These are phyloP conservation scores for Corylus americana DNA, from an alignment of 306 rosid genomes.

Conservation along the genomic window DNA sequence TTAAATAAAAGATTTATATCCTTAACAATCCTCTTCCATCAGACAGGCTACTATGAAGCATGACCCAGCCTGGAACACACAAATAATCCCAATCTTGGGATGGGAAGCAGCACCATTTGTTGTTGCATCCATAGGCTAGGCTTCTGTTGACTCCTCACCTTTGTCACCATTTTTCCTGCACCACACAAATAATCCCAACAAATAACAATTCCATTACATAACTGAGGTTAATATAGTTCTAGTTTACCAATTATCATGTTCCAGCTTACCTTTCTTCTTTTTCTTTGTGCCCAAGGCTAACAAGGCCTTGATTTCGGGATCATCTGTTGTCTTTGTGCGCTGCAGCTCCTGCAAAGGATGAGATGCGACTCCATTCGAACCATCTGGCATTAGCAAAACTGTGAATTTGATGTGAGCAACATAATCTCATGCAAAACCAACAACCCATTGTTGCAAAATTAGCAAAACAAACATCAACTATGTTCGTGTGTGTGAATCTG, in stretches of 20 bases:
- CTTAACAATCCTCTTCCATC: too few relatives aligned
- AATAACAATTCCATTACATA: neutral
- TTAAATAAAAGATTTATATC: too few relatives aligned
- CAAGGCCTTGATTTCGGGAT: too few relatives aligned
- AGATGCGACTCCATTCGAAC: too few relatives aligned
- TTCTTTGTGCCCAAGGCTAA: too few relatives aligned
- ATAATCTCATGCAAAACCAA: conserved; percentile 68
- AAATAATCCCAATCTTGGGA: conserved; percentile 38
- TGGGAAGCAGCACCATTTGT: conserved; percentile 44
- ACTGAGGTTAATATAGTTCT: neutral
- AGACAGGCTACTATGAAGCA: too few relatives aligned
- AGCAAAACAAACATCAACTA: neutral
- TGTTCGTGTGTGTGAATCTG: neutral
- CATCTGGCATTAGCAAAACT: too few relatives aligned
- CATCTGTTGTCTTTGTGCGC: too few relatives aligned
- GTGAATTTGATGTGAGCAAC: conserved; percentile 53
- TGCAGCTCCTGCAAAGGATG: too few relatives aligned
- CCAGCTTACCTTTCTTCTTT: conserved; percentile 57
- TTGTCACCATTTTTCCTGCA: conserved; percentile 86
- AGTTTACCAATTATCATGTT: neutral
- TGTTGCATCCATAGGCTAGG: conserved; percentile 57
- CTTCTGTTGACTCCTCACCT: conserved; percentile 62
- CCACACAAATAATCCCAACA: neutral
- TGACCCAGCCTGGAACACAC: too few relatives aligned
- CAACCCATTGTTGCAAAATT: neutral